These are phyloP conservation scores for Acer saccharum DNA, from an alignment of 345 rosid species.

Conservation along the genomic window DNA sequence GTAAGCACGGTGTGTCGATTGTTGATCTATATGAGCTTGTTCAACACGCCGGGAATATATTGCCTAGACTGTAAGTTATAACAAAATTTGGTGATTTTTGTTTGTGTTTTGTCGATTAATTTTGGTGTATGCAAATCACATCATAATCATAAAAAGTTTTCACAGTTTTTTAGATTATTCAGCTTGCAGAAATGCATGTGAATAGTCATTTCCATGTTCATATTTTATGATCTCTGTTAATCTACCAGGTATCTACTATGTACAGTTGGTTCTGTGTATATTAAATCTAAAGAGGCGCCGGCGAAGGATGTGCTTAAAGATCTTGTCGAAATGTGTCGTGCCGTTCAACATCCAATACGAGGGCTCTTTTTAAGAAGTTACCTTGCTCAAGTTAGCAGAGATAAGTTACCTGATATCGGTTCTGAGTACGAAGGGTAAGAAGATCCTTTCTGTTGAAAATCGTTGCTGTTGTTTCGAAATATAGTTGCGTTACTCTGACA, in stretches of 20 bases:
- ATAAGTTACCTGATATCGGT: constrained; percentile 81
- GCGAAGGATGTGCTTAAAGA: constrained; percentile 83
- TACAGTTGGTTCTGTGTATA: constrained; percentile 88
- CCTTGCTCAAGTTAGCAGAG: constrained; percentile 87
- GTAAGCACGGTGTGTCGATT: constrained; percentile 72
- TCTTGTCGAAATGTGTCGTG: constrained; percentile 93
- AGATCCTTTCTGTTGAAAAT: constrained; percentile 14
- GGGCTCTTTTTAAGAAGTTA: constrained; percentile 92
- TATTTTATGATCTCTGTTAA: constrained; percentile 1
- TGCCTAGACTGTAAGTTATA: constrained; percentile 75
- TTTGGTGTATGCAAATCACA: not conserved
- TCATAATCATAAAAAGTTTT: no score
- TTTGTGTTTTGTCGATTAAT: not conserved
- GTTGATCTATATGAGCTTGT: constrained; percentile 89
- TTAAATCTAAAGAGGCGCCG: constrained; percentile 85
- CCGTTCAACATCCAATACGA: constrained; percentile 87
- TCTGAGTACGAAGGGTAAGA: constrained; percentile 83
- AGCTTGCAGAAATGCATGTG: not conserved
- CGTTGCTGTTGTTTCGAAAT: not conserved
- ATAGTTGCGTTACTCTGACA: constrained; percentile 4
- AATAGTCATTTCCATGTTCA: not conserved
- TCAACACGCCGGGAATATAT: constrained; percentile 92
- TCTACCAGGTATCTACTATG: constrained; percentile 78
- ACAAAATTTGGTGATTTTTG: not conserved
- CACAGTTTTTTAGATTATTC: no score